Base-by-base conservation (phyloP, 805 yeast species). In the Suhomyces emberorum region DNA sequence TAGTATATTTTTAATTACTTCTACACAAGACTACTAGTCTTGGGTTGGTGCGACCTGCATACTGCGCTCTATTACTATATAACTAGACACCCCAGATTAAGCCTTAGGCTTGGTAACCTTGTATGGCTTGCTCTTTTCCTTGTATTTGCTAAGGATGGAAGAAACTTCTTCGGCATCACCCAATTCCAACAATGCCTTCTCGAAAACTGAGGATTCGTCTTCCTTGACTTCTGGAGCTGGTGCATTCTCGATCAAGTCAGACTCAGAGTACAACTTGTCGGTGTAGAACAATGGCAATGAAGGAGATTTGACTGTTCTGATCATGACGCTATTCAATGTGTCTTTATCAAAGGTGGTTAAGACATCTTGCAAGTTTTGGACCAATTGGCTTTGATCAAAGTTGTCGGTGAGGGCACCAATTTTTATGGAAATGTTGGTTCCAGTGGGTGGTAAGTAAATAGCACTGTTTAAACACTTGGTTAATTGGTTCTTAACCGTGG, bases 251-350 rank as follows among this genome's bases (percentile, higher is more conserved):
- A 62, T 57, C 27, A 76, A 61, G 50, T 81, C 86, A 27, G 62
- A 65, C 16, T 75, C 80, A 24, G 55, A 50, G 54, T 61, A 73
- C 34, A 81, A 55, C 45, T 69, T 71, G 20, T 83, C 81, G 30
- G 83, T 69, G 54, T 81, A 77, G 62, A 70, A 93, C 41, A 93
- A 69, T 30, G 99, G 98, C 50, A 93, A 68, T 7, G 89, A 76
- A 15, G 96, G 96, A 15, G 96, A 86, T 28, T 63, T 59, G 39
- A 70, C 65, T 9, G 91, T 72, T 65, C 88, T 88, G 43, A 85
- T 57, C 52, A 74, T 77, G 22, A 82, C 65, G 25, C 76, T 75
- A 61, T 79, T 83, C 55, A 77, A 72, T 27, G 60, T 60, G 24
- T 63, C 63, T 16, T 54, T 49, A 15, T 64, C 52, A 44, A 88